A percentile compares a stretch with the other conserved stretches of the same genome.
phyloP scores from a whole-genome alignment of 1,284 basidiomycete species.

The Moesziomyces sp. region DNA sequence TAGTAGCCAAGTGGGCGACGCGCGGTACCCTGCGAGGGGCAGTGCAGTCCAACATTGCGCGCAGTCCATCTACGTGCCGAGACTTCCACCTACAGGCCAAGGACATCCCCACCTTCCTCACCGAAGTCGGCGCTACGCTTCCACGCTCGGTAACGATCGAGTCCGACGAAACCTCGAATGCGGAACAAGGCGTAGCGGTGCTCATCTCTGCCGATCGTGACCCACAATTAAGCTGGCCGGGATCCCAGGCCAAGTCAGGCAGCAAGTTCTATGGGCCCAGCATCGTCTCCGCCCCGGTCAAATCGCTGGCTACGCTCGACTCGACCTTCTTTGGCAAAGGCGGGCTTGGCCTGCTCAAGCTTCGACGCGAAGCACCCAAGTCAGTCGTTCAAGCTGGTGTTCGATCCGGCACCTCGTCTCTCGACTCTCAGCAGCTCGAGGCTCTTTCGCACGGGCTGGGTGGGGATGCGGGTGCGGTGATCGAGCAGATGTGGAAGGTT shows the following conservation, averaged over 20 bases:
- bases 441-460: slow-evolving; percentile 24
- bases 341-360: slow-evolving; percentile 42
- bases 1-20: not conserved
- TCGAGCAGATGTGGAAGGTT: slow-evolving; percentile 35
- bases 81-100: slow-evolving; percentile 39
- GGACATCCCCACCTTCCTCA: slow-evolving; percentile 34
- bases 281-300: slow-evolving; percentile 31
- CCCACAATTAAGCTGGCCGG: slow-evolving; percentile 27
- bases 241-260: not conserved
- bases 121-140: slow-evolving; percentile 12
- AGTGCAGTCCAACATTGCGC: not conserved
- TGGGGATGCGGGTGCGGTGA: slow-evolving; percentile 5
- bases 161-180: not conserved
- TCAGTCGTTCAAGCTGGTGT: slow-evolving; percentile 9
- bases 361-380: slow-evolving; percentile 6
- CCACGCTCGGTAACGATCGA: slow-evolving; percentile 9
- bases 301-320: slow-evolving; percentile 17
- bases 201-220: slow-evolving; percentile 49
- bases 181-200: slow-evolving; percentile 30
- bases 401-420: slow-evolving; percentile 3
- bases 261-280: slow-evolving; percentile 36
- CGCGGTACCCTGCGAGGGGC: not conserved
- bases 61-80: slow-evolving; percentile 1
- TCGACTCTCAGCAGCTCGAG: slow-evolving; percentile 1
- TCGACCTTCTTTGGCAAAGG: slow-evolving; percentile 39